Conservation (phyloP, 192 early-diverging fungal genomes). For the Piromyces sp. region DNA sequence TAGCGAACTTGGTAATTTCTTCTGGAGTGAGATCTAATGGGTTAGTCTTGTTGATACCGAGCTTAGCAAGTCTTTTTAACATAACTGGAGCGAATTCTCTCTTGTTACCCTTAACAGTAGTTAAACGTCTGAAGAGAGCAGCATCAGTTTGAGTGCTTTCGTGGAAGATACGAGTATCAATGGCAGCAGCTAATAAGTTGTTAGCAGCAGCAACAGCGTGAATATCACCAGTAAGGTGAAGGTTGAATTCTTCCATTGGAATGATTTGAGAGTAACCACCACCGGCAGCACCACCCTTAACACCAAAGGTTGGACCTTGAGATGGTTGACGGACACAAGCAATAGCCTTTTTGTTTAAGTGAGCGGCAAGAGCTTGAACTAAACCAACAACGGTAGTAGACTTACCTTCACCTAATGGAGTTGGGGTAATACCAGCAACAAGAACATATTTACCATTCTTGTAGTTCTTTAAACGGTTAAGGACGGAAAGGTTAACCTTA, state of each 20-base stretch:
- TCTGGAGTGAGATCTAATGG: conserved; percentile 64
- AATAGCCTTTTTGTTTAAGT: conserved; percentile 69
- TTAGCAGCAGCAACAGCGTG: conserved; percentile 96
- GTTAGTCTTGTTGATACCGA: conserved; percentile 66
- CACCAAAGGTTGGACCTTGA: conserved; percentile 96
- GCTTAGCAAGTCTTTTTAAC: conserved; percentile 53
- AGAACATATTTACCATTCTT: conserved; percentile 83
- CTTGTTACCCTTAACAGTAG: conserved; percentile 71
- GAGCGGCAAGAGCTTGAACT: conserved; percentile 86
- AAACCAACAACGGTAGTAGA: conserved; percentile 93
- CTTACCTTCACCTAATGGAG: conserved; percentile 96
- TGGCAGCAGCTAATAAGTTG: conserved; percentile 87
- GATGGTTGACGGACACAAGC: conserved; percentile 98
- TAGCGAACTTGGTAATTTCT: conserved; percentile 60
- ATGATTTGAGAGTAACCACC: conserved; percentile 98
- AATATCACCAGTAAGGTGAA: conserved; percentile 97
- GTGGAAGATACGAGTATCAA: conserved; percentile 96
- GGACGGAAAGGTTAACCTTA: conserved; percentile 66
- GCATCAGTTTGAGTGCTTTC: conserved; percentile 56
- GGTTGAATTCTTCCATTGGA: conserved; percentile 98
- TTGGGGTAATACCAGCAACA: conserved; percentile 94
- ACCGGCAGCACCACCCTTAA: conserved; percentile 96
- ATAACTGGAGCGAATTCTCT: conserved; percentile 68
- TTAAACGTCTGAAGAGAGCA: conserved; percentile 76
- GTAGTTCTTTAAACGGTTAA: conserved; percentile 63